Conservation (phyloP, 371 early-diverging fungal genomes). For the Parasitella parasitica region DNA sequence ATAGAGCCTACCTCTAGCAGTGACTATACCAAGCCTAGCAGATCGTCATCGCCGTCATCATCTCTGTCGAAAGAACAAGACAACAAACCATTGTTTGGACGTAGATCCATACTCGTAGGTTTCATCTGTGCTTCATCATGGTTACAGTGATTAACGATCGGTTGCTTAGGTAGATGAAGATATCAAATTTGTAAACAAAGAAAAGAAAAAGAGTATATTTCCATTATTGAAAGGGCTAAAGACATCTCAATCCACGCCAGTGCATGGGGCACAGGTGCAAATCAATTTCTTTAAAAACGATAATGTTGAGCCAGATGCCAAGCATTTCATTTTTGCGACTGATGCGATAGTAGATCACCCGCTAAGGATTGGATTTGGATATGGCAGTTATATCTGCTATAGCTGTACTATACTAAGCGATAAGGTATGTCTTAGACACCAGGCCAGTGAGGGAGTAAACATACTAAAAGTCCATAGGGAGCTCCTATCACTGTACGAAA, state of each 20-base stretch:
- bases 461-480: slow-evolving; percentile 22
- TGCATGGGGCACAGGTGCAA: slow-evolving; percentile 18
- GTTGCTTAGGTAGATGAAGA: neutral
- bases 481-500: slow-evolving; percentile 48
- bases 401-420: slow-evolving; percentile 51
- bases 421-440: slow-evolving; percentile 29
- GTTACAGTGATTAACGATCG: neutral
- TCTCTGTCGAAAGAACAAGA: neutral
- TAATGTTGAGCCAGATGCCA: slow-evolving; percentile 9
- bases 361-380: slow-evolving; percentile 44
- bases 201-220: slow-evolving; percentile 15
- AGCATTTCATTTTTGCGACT: slow-evolving; percentile 42
- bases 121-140: neutral
- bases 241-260: slow-evolving; percentile 22
- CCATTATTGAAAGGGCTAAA: slow-evolving; percentile 18
- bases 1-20: neutral
- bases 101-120: slow-evolving; percentile 18
- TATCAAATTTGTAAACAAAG: neutral
- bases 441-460: neutral
- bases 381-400: slow-evolving; percentile 56
- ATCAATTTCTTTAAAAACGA: slow-evolving; percentile 43
- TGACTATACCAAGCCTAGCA: neutral
- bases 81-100: slow-evolving; percentile 7
- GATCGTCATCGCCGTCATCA: neutral
- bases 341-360: slow-evolving; percentile 56